These are phyloP conservation scores for Serendipita sp. DNA, from an alignment of 768 basidiomycete species.

Conservation along the genomic window DNA sequence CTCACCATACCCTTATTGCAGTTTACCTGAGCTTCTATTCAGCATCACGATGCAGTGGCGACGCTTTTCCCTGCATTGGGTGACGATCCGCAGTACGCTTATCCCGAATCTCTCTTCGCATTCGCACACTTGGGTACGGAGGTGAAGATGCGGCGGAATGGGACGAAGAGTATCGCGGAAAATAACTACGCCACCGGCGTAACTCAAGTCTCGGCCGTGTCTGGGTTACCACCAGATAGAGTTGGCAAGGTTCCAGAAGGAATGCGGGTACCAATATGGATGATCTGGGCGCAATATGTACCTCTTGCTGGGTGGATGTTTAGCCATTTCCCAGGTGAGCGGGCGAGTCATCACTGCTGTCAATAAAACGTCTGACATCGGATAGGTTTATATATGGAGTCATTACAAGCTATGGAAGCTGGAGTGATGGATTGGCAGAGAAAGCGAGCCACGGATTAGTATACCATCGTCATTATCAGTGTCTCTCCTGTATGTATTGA, in stretches of 20 bases:
- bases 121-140: slow-evolving; percentile 3
- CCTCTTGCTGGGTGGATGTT: slow-evolving; percentile 4
- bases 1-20: background rate
- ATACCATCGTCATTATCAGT: background rate
- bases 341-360: background rate
- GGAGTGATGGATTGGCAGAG: background rate
- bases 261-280: background rate
- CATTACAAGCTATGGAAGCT: background rate
- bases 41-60: slow-evolving; percentile 14
- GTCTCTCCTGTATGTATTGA: background rate
- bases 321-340: slow-evolving; percentile 6
- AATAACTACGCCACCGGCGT: background rate
- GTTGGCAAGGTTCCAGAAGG: background rate
- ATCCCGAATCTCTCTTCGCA: background rate
- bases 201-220: background rate
- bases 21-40: background rate
- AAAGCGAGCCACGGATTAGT: background rate
- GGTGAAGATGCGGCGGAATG: slow-evolving; percentile 8
- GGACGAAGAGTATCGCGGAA: background rate
- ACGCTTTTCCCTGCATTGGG: slow-evolving; percentile 14
- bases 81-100: slow-evolving; percentile 6
- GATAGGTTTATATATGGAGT: background rate
- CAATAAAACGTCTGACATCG: background rate
- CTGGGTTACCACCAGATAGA: background rate
- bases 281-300: background rate